Evolutionary conservation across 495 filamentous ascomycete species (phyloP).

Genomic region (Daldinia childiae): DNA sequence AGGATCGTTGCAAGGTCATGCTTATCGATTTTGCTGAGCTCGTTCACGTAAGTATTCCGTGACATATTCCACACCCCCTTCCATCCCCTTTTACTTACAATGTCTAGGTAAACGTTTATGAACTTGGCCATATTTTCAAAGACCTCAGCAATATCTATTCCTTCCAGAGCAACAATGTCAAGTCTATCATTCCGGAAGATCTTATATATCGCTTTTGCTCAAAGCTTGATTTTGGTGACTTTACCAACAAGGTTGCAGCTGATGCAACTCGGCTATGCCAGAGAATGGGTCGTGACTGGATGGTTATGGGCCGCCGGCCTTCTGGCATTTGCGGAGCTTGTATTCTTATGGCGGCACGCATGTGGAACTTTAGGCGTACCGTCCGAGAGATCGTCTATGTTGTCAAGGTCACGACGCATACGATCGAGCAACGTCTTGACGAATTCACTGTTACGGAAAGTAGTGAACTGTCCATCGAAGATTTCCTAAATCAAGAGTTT

Average conservation of each 20-base stretch:
- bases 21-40: constrained; percentile 95
- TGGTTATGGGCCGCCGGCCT: constrained; percentile 89
- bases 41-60: constrained; percentile 60
- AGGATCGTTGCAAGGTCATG: constrained; percentile 72
- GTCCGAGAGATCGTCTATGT: constrained; percentile 94
- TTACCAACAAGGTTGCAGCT: constrained; percentile 80
- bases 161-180: constrained; percentile 57
- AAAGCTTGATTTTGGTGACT: constrained; percentile 84
- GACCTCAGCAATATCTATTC: constrained; percentile 74
- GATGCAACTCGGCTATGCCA: constrained; percentile 86
- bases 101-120: constrained; percentile 83
- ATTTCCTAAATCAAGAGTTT: constrained; percentile 75
- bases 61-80: neutral
- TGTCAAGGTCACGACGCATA: constrained; percentile 91
- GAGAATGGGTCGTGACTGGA: constrained; percentile 96
- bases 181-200: constrained; percentile 78
- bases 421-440: constrained; percentile 85
- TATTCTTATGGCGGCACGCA: constrained; percentile 91
- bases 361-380: constrained; percentile 95
- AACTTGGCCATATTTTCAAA: constrained; percentile 84
- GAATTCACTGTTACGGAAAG: constrained; percentile 88
- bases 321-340: constrained; percentile 95
- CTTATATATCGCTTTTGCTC: constrained; percentile 88
- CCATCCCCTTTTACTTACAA: constrained; percentile 31
- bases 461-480: constrained; percentile 81